Evolutionary conservation across 23 red algal genomes (phyloP).

Genomic region (Chondrus crispus): DNA sequence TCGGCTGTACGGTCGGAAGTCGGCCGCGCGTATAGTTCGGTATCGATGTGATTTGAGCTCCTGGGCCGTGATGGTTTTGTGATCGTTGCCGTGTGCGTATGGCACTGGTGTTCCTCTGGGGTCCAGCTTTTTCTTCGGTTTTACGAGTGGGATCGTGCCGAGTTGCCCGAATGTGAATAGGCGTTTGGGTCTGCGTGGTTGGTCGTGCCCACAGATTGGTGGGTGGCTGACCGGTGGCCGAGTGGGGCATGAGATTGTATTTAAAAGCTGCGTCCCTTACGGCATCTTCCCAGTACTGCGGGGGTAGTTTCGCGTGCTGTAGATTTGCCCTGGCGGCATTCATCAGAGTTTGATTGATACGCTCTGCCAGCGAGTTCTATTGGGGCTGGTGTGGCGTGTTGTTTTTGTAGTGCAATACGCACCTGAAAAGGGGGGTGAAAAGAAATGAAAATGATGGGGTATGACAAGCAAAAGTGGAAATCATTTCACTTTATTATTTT

Average conservation of each 20-base stretch:
- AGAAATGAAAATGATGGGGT: no score
- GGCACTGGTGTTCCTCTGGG: not conserved
- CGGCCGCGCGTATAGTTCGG: not conserved
- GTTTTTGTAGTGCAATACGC: no score
- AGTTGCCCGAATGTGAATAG: not conserved
- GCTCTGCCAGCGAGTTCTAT: slow-evolving; percentile 18
- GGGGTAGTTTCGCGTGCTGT: not conserved
- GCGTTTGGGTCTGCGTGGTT: not conserved
- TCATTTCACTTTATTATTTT: no score
- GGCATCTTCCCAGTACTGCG: slow-evolving; percentile 27
- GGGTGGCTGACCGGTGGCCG: not conserved
- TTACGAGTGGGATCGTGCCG: not conserved
- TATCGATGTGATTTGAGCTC: not conserved
- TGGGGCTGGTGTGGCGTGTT: not conserved
- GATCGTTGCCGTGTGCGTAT: not conserved
- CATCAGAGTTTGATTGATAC: slow-evolving; percentile 27
- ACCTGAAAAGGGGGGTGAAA: no score
- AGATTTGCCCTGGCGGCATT: not conserved
- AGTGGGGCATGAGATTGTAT: not conserved
- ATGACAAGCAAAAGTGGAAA: no score
- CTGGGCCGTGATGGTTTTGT: not conserved
- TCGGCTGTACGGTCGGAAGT: not conserved
- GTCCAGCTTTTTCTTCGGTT: not conserved
- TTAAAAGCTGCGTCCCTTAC: not conserved
- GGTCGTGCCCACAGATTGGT: not conserved